Percentiles rank a stretch among this genome's conserved stretches.
Evolutionary conservation across 345 rosid genomes (phyloP).

Genomic region (Brassica juncea): DNA sequence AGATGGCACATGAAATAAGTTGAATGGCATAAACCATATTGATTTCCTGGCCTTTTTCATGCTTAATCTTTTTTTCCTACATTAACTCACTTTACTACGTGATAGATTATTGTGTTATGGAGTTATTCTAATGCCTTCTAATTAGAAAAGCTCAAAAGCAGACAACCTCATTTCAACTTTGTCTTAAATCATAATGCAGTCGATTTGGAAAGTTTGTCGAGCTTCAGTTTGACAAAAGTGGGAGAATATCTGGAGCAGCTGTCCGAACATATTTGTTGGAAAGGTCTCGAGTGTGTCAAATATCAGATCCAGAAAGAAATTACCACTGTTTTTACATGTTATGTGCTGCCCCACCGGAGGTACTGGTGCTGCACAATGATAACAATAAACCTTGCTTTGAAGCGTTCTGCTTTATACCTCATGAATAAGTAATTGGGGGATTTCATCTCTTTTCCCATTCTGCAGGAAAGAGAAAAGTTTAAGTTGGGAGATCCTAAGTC

Average conservation of each 20-base stretch:
- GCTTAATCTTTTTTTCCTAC: not conserved
- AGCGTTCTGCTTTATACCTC: constrained; percentile 16
- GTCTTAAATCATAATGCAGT: constrained; percentile 50
- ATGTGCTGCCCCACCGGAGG: constrained; percentile 98
- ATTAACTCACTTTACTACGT: not conserved
- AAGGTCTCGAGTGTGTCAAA: constrained; percentile 99
- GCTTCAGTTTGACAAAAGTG: constrained; percentile 96
- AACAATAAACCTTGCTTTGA: constrained; percentile 18
- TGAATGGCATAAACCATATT: not conserved
- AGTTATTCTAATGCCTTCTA: not conserved
- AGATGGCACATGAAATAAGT: not conserved
- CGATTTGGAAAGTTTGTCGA: constrained; percentile 99
- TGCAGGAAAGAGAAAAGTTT: constrained; percentile 77
- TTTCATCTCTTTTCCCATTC: constrained; percentile 26
- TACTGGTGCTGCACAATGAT: constrained; percentile 38
- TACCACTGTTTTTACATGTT: constrained; percentile 97
- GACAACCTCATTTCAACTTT: constrained; percentile 6
- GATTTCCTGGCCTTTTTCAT: constrained; percentile 21
- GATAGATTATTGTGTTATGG: constrained; percentile 1
- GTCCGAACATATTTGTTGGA: constrained; percentile 93
- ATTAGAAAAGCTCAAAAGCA: not conserved
- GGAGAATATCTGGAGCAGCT: constrained; percentile 99
- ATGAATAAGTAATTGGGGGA: constrained; percentile 12
- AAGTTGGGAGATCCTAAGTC: constrained; percentile 73
- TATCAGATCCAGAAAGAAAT: constrained; percentile 97